Evolutionary conservation across 805 yeast genomes (phyloP), one percentile per base, ranked within the genome.

Genomic region (Ogataea pini): DNA sequence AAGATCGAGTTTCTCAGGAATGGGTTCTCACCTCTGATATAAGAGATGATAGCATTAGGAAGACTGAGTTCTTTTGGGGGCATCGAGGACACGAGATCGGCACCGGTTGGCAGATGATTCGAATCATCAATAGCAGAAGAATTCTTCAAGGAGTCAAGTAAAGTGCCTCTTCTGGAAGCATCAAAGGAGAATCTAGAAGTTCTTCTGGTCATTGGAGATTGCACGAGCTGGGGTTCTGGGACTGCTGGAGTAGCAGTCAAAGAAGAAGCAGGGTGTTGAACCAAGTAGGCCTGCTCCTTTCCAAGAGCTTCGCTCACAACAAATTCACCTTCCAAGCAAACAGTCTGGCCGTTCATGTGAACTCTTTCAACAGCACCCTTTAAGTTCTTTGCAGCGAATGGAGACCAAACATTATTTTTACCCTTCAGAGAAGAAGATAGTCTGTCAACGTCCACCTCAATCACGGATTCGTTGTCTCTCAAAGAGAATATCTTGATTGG

Each of bases 341-440:
- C 87, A 46, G 96, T 86, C 65, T 85, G 83, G 49, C 82, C 85
- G 53, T 84, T 80, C 67, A 87, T 73, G 57, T 83, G 78, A 43
- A 92, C 97, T 69, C 97, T 82, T 69, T 90, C 96, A 63, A 92
- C 86, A 62, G 89, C 84, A 54, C 97, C 97, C 51, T 73, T 77
- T 63, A 89, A 73, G 44, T 73, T 72, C 56, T 63, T 60, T 53
- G 77, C 78, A 49, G 71, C 72, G 52, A 82, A 78, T 52, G 85
- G 85, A 46, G 85, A 75, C 79, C 83, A 79, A 33, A 69, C 56
- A 7, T 75, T 63, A 16, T 45, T 64, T 36, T 71, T 65, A 39
- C 64, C 54, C 55, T 70, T 71, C 50, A 72, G 59, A 9, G 79
- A 69, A n/a, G 72, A 60, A 45, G 71, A 67, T 14, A 72, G 65